These are phyloP conservation scores for Brettanomyces bruxellensis DNA, from an alignment of 805 yeast genomes.

Conservation along the genomic window DNA sequence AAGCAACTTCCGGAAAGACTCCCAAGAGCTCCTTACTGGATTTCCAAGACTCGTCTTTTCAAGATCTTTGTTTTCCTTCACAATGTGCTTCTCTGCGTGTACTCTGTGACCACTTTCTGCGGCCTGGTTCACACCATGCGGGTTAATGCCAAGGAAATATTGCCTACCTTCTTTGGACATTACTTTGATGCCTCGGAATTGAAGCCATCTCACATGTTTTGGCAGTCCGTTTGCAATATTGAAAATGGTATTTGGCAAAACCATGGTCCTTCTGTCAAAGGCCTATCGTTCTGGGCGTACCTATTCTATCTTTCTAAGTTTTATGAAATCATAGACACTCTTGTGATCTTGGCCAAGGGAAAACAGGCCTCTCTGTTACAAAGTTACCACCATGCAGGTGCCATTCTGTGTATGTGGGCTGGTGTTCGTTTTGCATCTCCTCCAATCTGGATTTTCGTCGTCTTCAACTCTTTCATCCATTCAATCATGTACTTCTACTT, in stretches of 20 bases:
- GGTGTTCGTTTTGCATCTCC: conserved; percentile 63
- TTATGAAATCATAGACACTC: conserved; percentile 63
- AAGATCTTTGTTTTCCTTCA: conserved; percentile 49
- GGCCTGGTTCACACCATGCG: conserved; percentile 53
- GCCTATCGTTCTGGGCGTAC: conserved; percentile 51
- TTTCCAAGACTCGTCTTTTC: conserved; percentile 39
- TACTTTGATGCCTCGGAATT: conserved; percentile 13
- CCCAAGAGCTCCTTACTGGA: conserved; percentile 43
- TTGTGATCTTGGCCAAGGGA: conserved; percentile 60
- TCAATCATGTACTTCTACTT: conserved; percentile 67
- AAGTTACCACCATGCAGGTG: conserved; percentile 73
- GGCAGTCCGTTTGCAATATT: conserved; percentile 54
- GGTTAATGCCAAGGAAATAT: conserved; percentile 21
- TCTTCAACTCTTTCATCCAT: conserved; percentile 72
- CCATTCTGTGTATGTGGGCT: conserved; percentile 77
- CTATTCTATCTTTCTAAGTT: conserved; percentile 63
- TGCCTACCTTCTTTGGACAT: conserved; percentile 23
- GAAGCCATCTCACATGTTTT: conserved; percentile 31
- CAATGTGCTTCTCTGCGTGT: conserved; percentile 52
- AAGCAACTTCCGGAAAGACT: conserved; percentile 26
- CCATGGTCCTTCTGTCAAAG: conserved; percentile 22
- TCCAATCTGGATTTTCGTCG: conserved; percentile 75
- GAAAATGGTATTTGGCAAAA: conserved; percentile 49
- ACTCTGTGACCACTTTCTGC: conserved; percentile 61
- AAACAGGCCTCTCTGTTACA: conserved; percentile 57